These are phyloP conservation scores for Boeremia lycopersici DNA, from an alignment of 2,329 filamentous ascomycete species.

Conservation along the genomic window DNA sequence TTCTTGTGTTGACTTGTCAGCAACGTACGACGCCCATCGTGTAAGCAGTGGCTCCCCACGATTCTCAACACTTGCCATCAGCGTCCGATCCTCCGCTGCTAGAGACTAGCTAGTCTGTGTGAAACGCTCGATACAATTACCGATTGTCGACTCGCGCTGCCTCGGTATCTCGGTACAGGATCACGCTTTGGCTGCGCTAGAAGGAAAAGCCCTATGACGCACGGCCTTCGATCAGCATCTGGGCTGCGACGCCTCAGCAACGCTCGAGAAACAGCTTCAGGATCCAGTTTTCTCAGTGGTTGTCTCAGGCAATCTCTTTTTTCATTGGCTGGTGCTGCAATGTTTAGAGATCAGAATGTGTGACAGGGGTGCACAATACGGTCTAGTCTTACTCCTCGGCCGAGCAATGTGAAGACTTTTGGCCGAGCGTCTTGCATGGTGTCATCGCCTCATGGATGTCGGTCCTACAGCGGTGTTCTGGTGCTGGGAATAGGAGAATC, in stretches of 20 bases:
- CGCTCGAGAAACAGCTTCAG: background rate
- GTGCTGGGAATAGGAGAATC: slow-evolving; percentile 14
- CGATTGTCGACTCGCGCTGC: slow-evolving; percentile 2
- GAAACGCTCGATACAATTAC: slow-evolving; percentile 4
- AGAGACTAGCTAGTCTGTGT: background rate
- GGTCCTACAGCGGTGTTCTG: background rate
- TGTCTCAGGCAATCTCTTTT: background rate
- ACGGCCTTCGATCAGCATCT: slow-evolving; percentile 9
- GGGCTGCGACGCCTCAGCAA: slow-evolving; percentile 11
- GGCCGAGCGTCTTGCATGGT: slow-evolving; percentile 12
- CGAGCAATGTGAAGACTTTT: slow-evolving; percentile 13
- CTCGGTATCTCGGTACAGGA: slow-evolving; percentile 11
- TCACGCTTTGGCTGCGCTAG: slow-evolving; percentile 3
- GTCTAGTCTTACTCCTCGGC: slow-evolving; percentile 11
- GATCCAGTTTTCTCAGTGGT: slow-evolving; percentile 13
- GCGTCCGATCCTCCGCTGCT: slow-evolving; percentile 5
- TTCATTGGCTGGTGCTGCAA: slow-evolving; percentile 1
- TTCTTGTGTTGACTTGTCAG: slow-evolving; percentile 1
- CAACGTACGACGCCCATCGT: background rate
- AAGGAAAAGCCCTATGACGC: slow-evolving; percentile 5
- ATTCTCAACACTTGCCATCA: background rate
- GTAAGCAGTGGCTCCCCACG: slow-evolving; percentile 3
- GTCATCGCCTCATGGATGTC: slow-evolving; percentile 11
- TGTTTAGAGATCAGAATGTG: background rate
- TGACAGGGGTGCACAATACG: background rate